Conservation (phyloP, 352 stramenopile species). For the Phytopythium litorale region DNA sequence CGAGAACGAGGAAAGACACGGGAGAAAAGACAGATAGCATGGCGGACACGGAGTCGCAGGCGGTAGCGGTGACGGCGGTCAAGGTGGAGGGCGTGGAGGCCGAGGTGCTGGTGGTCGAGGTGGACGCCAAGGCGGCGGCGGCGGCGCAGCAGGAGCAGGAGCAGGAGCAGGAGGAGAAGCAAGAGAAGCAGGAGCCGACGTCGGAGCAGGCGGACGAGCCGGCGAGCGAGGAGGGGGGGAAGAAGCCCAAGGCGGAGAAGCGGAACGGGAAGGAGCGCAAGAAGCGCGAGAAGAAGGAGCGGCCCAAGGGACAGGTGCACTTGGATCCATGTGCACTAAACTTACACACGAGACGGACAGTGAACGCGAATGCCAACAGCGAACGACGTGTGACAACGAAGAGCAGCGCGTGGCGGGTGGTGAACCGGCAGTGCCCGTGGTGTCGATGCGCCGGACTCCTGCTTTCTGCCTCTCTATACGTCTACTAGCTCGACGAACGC, state of each 20-base stretch:
- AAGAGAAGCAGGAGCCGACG: conserved; percentile 4
- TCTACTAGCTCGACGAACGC: too few species aligned
- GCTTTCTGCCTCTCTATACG: too few species aligned
- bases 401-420: too few species aligned
- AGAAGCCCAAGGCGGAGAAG: conserved; percentile 1
- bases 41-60: conserved; percentile 1
- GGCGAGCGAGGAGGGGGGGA: background rate
- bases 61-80: background rate
- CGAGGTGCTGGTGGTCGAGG: conserved; percentile 1
- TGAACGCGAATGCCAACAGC: too few species aligned
- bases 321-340: too few species aligned
- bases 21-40: background rate
- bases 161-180: conserved; percentile 2
- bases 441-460: too few species aligned
- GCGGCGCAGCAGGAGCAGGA: background rate
- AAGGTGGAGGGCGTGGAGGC: conserved; percentile 7
- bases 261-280: conserved; percentile 4
- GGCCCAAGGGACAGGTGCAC: conserved; percentile 18
- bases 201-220: conserved; percentile 1
- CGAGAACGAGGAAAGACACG: background rate
- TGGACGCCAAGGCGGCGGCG: background rate
- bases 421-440: too few species aligned
- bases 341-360: too few species aligned
- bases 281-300: conserved; percentile 10
- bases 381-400: too few species aligned